Conservation (phyloP, 2,329 filamentous ascomycete genomes). For the Fusarium xylarioides region DNA sequence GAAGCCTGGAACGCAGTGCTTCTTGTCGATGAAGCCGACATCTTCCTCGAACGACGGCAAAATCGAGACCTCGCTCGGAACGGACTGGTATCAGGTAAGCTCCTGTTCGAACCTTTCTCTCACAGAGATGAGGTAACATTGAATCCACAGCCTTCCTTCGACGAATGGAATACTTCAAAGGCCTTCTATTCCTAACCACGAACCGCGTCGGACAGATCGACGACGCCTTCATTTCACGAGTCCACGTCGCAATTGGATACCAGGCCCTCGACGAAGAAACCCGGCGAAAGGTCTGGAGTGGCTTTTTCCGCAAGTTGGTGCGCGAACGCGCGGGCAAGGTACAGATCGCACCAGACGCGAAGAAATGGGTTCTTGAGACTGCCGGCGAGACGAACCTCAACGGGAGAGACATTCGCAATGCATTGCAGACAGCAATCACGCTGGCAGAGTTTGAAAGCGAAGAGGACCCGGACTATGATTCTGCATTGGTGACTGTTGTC, state of each 20-base stretch:
- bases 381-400: not conserved
- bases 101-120: not conserved
- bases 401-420: not conserved
- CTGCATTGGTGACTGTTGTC: not conserved
- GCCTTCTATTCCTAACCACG: not conserved
- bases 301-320: not conserved
- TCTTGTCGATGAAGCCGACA: not conserved
- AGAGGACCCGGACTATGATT: not conserved
- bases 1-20: not conserved
- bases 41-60: not conserved
- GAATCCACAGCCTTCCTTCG: not conserved
- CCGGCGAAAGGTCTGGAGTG: not conserved
- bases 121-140: not conserved
- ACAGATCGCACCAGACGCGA: not conserved
- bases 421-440: not conserved
- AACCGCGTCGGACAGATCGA: not conserved
- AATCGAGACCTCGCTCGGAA: not conserved
- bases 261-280: not conserved
- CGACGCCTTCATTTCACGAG: not conserved
- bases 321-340: not conserved
- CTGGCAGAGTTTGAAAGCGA: not conserved
- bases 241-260: not conserved
- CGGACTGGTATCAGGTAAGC: not conserved
- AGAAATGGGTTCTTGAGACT: not conserved
- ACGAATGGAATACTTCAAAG: not conserved